These are phyloP conservation scores for Phytophthora crassamura DNA, from an alignment of 352 stramenopile genomes.

Conservation along the genomic window DNA sequence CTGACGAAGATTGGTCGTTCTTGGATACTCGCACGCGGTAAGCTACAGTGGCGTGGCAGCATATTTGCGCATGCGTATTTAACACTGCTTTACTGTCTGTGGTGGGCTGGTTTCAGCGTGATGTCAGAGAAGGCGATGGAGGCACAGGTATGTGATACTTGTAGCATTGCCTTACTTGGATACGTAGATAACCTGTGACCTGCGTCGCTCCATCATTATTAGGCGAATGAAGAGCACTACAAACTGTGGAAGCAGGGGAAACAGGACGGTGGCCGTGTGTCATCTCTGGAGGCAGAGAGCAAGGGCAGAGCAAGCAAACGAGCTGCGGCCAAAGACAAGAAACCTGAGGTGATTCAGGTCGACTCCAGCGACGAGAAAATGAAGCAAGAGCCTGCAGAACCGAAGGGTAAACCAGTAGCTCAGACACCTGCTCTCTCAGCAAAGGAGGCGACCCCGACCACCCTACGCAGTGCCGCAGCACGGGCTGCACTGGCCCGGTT, in stretches of 20 bases:
- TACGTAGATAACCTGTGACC: no score
- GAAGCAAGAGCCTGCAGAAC: slow-evolving; percentile 13
- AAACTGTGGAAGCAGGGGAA: slow-evolving; percentile 64
- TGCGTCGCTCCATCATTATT: not conserved
- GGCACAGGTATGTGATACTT: slow-evolving; percentile 56
- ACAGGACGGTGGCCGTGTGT: not conserved
- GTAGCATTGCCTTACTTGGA: not conserved
- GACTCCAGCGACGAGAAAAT: slow-evolving; percentile 23
- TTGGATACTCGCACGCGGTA: slow-evolving; percentile 77
- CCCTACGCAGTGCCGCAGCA: slow-evolving; percentile 56
- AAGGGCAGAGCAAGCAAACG: slow-evolving; percentile 9
- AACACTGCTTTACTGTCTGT: slow-evolving; percentile 1
- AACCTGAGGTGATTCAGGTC: slow-evolving; percentile 26
- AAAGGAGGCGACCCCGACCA: slow-evolving; percentile 36
- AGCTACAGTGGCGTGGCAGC: not conserved
- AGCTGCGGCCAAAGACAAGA: slow-evolving; percentile 21
- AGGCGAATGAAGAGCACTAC: slow-evolving; percentile 79
- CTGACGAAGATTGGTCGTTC: slow-evolving; percentile 87
- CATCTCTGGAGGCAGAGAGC: slow-evolving; percentile 8
- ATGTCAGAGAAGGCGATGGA: slow-evolving; percentile 84
- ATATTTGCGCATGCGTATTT: slow-evolving; percentile 1
- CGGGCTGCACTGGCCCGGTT: slow-evolving; percentile 65
- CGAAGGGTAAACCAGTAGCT: slow-evolving; percentile 21
- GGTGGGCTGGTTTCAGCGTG: slow-evolving; percentile 38
- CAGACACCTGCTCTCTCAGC: slow-evolving; percentile 40